Conservation (phyloP, 495 filamentous ascomycete genomes). For the Tuber brumale region DNA sequence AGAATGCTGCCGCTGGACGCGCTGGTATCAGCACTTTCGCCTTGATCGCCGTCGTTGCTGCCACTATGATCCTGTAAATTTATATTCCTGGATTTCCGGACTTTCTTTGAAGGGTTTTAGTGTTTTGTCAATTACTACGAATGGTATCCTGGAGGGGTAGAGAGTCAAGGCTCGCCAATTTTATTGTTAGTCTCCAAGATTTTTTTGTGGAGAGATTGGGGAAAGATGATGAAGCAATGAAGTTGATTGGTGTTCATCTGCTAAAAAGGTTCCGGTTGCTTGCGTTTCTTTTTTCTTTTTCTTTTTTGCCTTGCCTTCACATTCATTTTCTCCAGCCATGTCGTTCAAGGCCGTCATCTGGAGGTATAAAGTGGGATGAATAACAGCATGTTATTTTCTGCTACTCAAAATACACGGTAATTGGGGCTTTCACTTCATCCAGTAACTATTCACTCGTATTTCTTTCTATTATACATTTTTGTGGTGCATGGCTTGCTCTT, state of each 20-base stretch:
- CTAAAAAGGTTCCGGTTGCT: conserved; percentile 29
- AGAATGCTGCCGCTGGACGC: conserved; percentile 28
- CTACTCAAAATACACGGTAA: conserved; percentile 39
- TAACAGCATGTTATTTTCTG: conserved; percentile 22
- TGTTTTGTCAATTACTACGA: conserved; percentile 39
- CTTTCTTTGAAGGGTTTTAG: conserved; percentile 34
- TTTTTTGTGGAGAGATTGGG: conserved; percentile 22
- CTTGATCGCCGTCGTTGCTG: conserved; percentile 29
- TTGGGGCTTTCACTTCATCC: conserved; percentile 29
- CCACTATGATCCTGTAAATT: conserved; percentile 39
- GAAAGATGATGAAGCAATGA: conserved; percentile 39
- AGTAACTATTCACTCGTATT: conserved; percentile 16
- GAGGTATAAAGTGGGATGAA: conserved; percentile 33
- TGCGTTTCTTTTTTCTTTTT: conserved; percentile 22
- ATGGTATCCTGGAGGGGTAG: conserved; percentile 25
- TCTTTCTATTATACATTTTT: conserved; percentile 11
- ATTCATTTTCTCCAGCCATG: conserved; percentile 11
- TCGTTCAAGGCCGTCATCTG: conserved; percentile 16
- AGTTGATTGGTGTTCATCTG: conserved; percentile 33
- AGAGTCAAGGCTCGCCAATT: conserved; percentile 34
- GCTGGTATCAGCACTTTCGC: conserved; percentile 33
- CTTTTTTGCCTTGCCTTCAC: conserved; percentile 23
- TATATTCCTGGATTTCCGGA: conserved; percentile 16
- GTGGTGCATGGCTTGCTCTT: conserved; percentile 28
- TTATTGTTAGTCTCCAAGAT: conserved; percentile 22